These are phyloP conservation scores for Uronychia binucleata DNA, from an alignment of 73 alveolate genomes.

Conservation along the genomic window DNA sequence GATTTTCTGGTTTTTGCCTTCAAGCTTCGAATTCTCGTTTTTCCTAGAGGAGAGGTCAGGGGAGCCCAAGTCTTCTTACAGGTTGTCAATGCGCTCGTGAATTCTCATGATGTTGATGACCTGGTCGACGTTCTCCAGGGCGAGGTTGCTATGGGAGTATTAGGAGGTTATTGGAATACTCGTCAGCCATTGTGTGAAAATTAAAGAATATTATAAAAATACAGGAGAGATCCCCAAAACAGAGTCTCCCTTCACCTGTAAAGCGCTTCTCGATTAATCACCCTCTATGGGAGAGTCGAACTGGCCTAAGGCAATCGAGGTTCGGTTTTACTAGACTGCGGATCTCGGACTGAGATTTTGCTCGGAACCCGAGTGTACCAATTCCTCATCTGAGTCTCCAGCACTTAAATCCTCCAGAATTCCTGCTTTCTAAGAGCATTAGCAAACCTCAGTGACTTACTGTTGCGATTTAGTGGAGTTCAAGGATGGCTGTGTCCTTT, in stretches of 20 bases:
- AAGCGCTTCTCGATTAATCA: no score
- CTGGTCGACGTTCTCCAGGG: slow-evolving; percentile 2
- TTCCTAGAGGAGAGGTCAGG: background rate
- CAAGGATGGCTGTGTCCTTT: background rate
- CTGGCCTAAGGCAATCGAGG: no score
- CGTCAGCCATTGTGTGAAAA: background rate
- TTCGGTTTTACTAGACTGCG: no score
- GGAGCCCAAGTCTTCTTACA: slow-evolving; percentile 1
- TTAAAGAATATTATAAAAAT: background rate
- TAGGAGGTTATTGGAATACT: background rate
- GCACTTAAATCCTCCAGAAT: background rate
- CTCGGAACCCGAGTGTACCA: no score
- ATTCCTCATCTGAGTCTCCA: background rate
- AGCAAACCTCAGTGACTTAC: background rate
- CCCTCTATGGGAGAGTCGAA: no score
- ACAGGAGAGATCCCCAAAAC: background rate
- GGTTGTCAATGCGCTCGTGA: slow-evolving; percentile 5
- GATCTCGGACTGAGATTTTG: no score
- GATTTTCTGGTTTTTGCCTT: background rate
- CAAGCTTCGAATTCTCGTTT: background rate
- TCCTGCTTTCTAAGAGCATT: background rate
- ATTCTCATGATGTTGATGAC: background rate
- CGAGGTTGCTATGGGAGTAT: background rate
- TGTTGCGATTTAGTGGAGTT: background rate
- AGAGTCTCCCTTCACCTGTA: background rate